Evolutionary conservation across 2,329 filamentous ascomycete genomes (phyloP), one percentile per base, ranked within the genome.

Genomic region (Rhytidhysteron rufulum): DNA sequence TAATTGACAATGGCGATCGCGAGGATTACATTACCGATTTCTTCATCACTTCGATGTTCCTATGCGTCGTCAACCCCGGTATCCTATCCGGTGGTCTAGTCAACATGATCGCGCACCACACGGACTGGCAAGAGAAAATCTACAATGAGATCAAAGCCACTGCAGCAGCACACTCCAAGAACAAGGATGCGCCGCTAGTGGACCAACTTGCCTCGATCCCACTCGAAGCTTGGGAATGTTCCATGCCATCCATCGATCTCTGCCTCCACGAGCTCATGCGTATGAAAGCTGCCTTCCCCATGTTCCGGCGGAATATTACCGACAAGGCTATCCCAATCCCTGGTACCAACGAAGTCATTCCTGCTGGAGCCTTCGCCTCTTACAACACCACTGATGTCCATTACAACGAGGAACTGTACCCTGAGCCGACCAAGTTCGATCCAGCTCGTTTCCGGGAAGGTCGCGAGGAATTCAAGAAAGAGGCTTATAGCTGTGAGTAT

Each of bases 371-470:
- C 35, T 54, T 44, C 38, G 51, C 40, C 22, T 34, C 29, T 11
- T 57, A 52, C 38, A 51, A 58, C 41, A 47, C 55, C 8, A 49
- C 34, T 8, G 53, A 55, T 11, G 37, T 45, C 7, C 42, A 58
- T 38, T 53, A 42, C 37, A 52, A 45, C 35, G 35, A 45, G 21
- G 41, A 51, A 27, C 35, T 58, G 13, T 58, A 49, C 40, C 50
- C 25, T 9, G 25, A 47, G 11, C 44, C 47, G 11, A n/a, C 30
- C 13, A 43, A 47, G 15, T 53, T 34, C 15, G 51, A 54, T 17
- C 48, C 47, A 29, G 38, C 43, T 17, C 47, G 50, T 16, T 54
- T 39, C 33, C 17, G 16, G n/a, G 43, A 47, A 15, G 50, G 42
- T 16, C 45, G 45, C 21, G 20, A 40, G 13, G 45, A 50, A 31